Base-by-base conservation (phyloP, 345 rosid species). In the Pugionium cornutum region DNA sequence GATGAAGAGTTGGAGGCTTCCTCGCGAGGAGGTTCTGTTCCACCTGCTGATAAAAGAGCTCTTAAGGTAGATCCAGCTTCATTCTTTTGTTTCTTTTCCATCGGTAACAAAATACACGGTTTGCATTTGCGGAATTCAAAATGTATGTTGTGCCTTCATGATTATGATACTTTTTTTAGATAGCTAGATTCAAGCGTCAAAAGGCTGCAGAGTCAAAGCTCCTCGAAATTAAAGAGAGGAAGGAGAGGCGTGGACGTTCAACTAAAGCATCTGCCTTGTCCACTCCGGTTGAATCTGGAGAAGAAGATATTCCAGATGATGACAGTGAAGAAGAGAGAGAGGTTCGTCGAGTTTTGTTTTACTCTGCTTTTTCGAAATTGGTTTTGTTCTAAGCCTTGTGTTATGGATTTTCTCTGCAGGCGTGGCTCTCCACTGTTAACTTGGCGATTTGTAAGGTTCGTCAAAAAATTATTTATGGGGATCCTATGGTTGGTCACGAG, bases 271-370 rank as follows among this genome's bases (percentile, higher is more conserved):
- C 89, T 64, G 82, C 96, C 47, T 58, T 88, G 58, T 90, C 97
- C 1, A 70, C 96, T 62, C 99, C 91, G 1, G 79, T 85, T 78
- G 95, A 87, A 81, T 67, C 78, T 27, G 96, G 89, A 42, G 97
- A 94, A 72, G 99, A 94, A 61, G 92, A 90, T 64, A 53, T 77
- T 35, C 71, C 85, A 48, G 95, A 91, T 77, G 97, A 89, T n/a
- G 98, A 91, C 67, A 79, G 89, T 34, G 99, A 95, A 83, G 98
- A 95, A 74, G 98, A 95, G 70, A 81, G 99, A 43, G 99, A 91
- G 89, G 98, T 89, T 66, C 9, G 70, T 36, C 58, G 28, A 9
- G 26, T 39, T 68, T 48, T 27, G 5, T 26, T 46, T 9, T 0
- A 2, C 46, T 29, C 32, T 58, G 35, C 55, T 34, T 27, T 47